Base-by-base conservation (phyloP, 331 rosid genomes). In the Arachis monticola region DNA sequence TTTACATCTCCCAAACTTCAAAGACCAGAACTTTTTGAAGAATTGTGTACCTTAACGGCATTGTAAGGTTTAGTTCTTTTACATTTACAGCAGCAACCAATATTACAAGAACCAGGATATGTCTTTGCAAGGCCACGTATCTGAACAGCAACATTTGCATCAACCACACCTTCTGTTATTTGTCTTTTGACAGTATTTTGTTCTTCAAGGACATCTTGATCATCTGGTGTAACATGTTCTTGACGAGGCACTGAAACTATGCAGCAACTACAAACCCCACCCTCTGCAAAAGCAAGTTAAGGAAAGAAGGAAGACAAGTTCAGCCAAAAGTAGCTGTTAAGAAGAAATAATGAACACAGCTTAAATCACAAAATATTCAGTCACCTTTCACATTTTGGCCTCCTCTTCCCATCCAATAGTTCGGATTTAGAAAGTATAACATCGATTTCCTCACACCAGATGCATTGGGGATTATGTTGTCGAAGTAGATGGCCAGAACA, bases 181-280 rank as follows among this genome's bases (percentile, higher is more conserved):
- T 86, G 88, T 72, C 78, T 80, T 69, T 79, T 94, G 13, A 94
- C 94, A 14, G 64, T 42, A 73, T 79, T 90, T 88, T 90, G 97
- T 85, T 94, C 98, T 79, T 87, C 86, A 56, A 80, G 86, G 63
- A 94, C 98, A 84, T 94, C 98, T 73, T 87, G 91, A 83, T 94
- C 97, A 58, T 94, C 92, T 46, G 96, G 85, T 50, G 81, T 77
- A 74, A 67, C 8, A 48, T 66, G 80, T 76, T 86, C 98, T 77
- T 69, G 81, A 44, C 61, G 76, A 3, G 89, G 88, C 69, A 56
- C 52, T 69, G 90, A 85, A 75, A 73, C 80, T 5, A 82, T 31
- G 86, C 96, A 91, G 80, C 91, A 91, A 83, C 91, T 86, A 84
- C 89, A 93, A 81, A 91, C 7, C 44, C 88, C 88, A 60, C 96